Evolutionary conservation across 1,284 basidiomycete genomes (phyloP), one percentile per base, ranked within the genome.

Genomic region (Hypsizygus ulmarius): DNA sequence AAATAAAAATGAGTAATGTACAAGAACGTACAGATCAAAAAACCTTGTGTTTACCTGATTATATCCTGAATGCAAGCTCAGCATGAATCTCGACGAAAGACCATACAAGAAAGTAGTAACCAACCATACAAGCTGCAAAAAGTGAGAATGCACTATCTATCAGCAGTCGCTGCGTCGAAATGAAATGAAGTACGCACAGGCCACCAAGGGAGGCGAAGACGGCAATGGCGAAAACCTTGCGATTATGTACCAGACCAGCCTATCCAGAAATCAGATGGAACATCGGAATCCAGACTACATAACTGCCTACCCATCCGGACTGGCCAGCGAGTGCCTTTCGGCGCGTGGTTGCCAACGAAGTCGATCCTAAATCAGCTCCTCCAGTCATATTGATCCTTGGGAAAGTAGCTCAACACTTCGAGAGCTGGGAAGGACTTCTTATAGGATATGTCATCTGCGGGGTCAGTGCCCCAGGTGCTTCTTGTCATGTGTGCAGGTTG

Each of bases 181-280:
- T 39, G 41, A 35, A 18, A 49, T 30, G 14, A 21, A 49, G 30
- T 14, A 70, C 82, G 67, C 60, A 84, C 82, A 86, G 59, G 56
- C 84, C 84, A 64, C 84, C 84, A 19, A 86, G 69, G 10, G 83
- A 85, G 3, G 84, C 84, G 58, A 86, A 87, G n/a, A 87, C 74
- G 9, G 83, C 78, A 44, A 84, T 82, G 14, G 73, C 66, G 54
- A 86, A 84, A 32, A 84, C 66, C 51, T 72, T 74, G 28, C 73
- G 69, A 59, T 86, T 87, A 51, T 79, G 75, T 11, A 86, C 66
- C 30, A 86, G 67, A 2, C 82, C 84, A 48, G 73, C 75, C 84
- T 84, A 43, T 9, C 18, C 8, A 15, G 15, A 25, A 7, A 35
- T 18, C 5, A 11, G 39, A 5, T 33, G 10, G 43, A 15, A n/a